Percentiles rank a stretch among this genome's conserved stretches.
Evolutionary conservation across 1,284 basidiomycete genomes (phyloP).

Genomic region (Schizophyllum amplum): DNA sequence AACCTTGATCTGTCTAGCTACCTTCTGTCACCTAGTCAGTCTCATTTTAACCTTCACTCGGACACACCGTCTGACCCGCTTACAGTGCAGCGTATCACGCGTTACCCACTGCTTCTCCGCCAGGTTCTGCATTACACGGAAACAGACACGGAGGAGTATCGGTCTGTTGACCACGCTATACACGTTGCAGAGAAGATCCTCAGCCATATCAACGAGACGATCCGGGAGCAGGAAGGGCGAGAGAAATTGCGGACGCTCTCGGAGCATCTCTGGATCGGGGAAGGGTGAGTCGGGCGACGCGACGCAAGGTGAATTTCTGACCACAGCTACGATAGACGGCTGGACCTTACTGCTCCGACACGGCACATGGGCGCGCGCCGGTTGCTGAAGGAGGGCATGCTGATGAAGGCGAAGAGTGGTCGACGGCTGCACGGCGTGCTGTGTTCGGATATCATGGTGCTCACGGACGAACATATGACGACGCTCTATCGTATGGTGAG

Average conservation of each 20-base stretch:
- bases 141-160: conserved; percentile 42
- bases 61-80: background rate
- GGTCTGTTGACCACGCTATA: conserved; percentile 47
- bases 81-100: conserved; percentile 89
- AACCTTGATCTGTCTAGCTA: conserved; percentile 89
- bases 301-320: background rate
- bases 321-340: conserved; percentile 39
- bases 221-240: conserved; percentile 75
- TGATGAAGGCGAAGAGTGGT: conserved; percentile 81
- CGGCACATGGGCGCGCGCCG: conserved; percentile 68
- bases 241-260: conserved; percentile 70
- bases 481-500: conserved; percentile 78
- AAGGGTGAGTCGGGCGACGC: conserved; percentile 47
- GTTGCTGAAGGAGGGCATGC: conserved; percentile 71
- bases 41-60: background rate
- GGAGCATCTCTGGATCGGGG: conserved; percentile 78
- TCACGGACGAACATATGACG: conserved; percentile 61
- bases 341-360: conserved; percentile 88
- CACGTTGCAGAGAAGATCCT: conserved; percentile 68
- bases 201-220: conserved; percentile 80
- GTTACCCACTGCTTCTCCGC: conserved; percentile 83
- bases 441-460: conserved; percentile 75
- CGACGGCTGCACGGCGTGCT: conserved; percentile 71
- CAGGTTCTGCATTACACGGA: conserved; percentile 82
- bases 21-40: conserved; percentile 81